phyloP scores from a whole-genome alignment of 306 rosid species.

The Castanea crenata region DNA sequence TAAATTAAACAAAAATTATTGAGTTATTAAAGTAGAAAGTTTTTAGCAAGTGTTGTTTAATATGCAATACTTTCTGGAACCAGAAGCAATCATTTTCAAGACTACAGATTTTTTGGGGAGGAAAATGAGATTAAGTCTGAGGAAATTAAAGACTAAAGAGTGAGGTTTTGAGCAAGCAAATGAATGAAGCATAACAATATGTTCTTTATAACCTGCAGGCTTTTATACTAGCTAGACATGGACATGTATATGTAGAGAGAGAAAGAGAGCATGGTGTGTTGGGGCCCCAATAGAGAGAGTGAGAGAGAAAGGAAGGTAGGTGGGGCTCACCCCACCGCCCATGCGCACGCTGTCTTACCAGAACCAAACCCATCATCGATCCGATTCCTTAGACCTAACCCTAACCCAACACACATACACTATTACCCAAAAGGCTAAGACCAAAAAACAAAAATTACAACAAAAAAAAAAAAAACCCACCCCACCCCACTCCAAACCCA shows the following conservation, averaged over 20 bases:
- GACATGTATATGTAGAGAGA: conserved; percentile 13
- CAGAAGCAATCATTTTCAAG: conserved; percentile 29
- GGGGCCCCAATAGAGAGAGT: conserved; percentile 20
- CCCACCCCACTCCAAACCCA: conserved; percentile 32
- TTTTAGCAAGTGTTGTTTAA: not conserved
- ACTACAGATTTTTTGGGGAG: not conserved
- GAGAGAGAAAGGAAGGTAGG: not conserved
- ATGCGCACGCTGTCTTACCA: conserved; percentile 73
- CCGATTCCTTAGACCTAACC: conserved; percentile 80
- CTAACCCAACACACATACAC: conserved; percentile 50
- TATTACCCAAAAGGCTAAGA: conserved; percentile 22
- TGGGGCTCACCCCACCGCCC: conserved; percentile 83
- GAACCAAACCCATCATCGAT: conserved; percentile 54
- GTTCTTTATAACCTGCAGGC: conserved; percentile 27
- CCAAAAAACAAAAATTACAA: not conserved
- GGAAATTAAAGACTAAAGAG: not conserved
- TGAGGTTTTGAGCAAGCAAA: conserved; percentile 27
- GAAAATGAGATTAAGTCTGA: not conserved
- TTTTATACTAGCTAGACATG: conserved; percentile 5
- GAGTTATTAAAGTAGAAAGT: not conserved
- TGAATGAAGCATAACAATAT: not conserved
- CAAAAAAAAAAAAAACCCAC: not conserved
- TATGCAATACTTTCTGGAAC: not conserved
- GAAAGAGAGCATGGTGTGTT: conserved; percentile 32
- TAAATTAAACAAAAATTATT: not conserved